A percentile compares a stretch with the other conserved stretches of the same genome.
Evolutionary conservation across 2,329 filamentous ascomycete genomes (phyloP).

Genomic region (Amesomyces nigricolor): DNA sequence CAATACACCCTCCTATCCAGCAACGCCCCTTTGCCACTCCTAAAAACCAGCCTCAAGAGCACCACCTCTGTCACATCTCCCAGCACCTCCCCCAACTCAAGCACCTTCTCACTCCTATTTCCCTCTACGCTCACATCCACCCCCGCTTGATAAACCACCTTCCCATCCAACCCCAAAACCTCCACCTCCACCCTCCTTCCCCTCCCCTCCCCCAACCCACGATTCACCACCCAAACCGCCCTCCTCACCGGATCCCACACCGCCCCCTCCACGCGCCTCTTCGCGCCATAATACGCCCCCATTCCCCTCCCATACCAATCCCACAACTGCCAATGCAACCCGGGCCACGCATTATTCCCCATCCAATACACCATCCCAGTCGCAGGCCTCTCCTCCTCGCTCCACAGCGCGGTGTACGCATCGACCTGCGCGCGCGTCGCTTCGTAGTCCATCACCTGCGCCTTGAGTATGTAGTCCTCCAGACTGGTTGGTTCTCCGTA

Average conservation of each 20-base stretch:
- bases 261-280: slow-evolving; percentile 50
- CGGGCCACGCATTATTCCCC: slow-evolving; percentile 61
- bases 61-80: slow-evolving; percentile 36
- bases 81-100: slow-evolving; percentile 29
- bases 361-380: slow-evolving; percentile 64
- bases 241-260: slow-evolving; percentile 47
- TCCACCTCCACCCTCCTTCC: slow-evolving; percentile 43
- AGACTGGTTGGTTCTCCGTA: slow-evolving; percentile 48
- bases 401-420: slow-evolving; percentile 48
- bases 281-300: slow-evolving; percentile 55
- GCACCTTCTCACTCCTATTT: slow-evolving; percentile 39
- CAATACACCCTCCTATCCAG: slow-evolving; percentile 58
- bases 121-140: slow-evolving; percentile 36
- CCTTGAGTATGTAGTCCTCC: slow-evolving; percentile 54
- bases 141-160: slow-evolving; percentile 32
- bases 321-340: slow-evolving; percentile 59
- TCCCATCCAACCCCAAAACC: slow-evolving; percentile 45
- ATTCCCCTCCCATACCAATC: slow-evolving; percentile 56
- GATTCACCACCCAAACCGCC: slow-evolving; percentile 50
- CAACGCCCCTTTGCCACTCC: slow-evolving; percentile 28
- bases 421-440: slow-evolving; percentile 56
- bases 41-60: slow-evolving; percentile 47
- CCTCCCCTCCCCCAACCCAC: slow-evolving; percentile 37
- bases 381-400: slow-evolving; percentile 40
- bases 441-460: slow-evolving; percentile 60